phyloP scores from a whole-genome alignment of 192 early-diverging fungal genomes.

The Lunasporangiospora selenospora region DNA sequence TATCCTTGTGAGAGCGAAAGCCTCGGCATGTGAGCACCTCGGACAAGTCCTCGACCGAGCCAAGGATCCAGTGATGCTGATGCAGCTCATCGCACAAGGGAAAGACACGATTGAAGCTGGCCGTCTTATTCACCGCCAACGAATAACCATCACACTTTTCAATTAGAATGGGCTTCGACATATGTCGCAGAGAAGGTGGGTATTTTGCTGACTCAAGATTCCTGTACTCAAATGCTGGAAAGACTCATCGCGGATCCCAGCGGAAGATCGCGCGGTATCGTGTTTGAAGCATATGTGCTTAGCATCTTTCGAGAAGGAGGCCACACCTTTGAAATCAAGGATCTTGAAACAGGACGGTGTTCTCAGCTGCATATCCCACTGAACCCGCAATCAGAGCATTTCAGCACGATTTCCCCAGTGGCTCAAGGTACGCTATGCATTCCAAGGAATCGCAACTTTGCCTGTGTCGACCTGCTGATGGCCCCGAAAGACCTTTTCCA shows the following conservation, averaged over 20 bases:
- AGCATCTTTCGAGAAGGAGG: conserved; percentile 11
- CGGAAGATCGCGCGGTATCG: conserved; percentile 13
- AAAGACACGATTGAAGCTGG: conserved; percentile 9
- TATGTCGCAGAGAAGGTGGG: conserved; percentile 12
- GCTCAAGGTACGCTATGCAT: conserved; percentile 4
- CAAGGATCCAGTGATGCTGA: conserved; percentile 10
- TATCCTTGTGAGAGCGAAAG: not conserved
- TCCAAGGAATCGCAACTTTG: conserved; percentile 17
- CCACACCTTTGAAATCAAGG: conserved; percentile 12
- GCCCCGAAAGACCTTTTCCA: conserved; percentile 7
- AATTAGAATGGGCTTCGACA: conserved; percentile 25
- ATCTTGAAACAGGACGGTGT: not conserved
- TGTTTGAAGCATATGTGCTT: conserved; percentile 32
- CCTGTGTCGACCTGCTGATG: conserved; percentile 17
- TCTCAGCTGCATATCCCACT: not conserved
- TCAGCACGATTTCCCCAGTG: not conserved
- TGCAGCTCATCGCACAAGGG: conserved; percentile 30
- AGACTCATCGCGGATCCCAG: not conserved
- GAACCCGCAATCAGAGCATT: not conserved
- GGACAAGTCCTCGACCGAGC: conserved; percentile 12
- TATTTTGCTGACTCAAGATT: conserved; percentile 3
- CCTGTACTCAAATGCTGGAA: conserved; percentile 11
- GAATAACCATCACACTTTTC: conserved; percentile 8
- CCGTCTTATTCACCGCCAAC: conserved; percentile 27
- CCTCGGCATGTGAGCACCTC: conserved; percentile 6